Base-by-base conservation (phyloP, 2,329 filamentous ascomycete species). In the Cladobotryum mycophilum region DNA sequence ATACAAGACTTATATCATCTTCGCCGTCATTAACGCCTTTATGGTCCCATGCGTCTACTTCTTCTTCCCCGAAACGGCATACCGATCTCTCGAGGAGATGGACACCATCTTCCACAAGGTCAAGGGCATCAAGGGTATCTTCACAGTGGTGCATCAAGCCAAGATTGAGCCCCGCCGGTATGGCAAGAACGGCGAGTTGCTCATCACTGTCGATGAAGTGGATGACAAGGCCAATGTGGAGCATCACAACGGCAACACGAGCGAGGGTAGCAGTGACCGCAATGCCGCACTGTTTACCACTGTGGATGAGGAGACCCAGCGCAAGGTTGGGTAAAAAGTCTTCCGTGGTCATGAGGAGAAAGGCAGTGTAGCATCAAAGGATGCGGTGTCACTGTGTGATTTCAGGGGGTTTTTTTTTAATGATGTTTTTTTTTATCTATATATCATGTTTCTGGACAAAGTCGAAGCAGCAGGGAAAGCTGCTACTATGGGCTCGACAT, bases 41-140 rank as follows among this genome's bases (percentile, higher is more conserved):
- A 81, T 82, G 62, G 72, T 82, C 0, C 79, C 80, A 0, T 69
- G 67, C 3, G 70, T 81, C 20, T 83, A 80, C 63, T 78, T 80
- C 65, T 82, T 82, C 70, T 84, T 80, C 65, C 82, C 82, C 1
- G 82, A 85, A 65, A 85, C 82, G 9, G 78, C 78, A 1, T 80
- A 80, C 60, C 74, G 82, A 38, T 80, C 76, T 2, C 74, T 86
- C 17, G 82, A 86, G 63, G 82, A 85, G 61, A 85, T 86, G 77
- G 82, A 85, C 58, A 68, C 66, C 57, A 83, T 85, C 59, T 84
- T 84, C 67, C 74, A 76, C 56, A 80, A 81, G 60, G 76, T 77
- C 1, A 67, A 68, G 18, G 77, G 78, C 3, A 60, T 63, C 48
- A 54, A 55, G 18, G 69, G 63, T 22, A 66, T 64, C 15, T 62